Conservation (phyloP, 2,329 filamentous ascomycete genomes). For the Epichloe bromicola region DNA sequence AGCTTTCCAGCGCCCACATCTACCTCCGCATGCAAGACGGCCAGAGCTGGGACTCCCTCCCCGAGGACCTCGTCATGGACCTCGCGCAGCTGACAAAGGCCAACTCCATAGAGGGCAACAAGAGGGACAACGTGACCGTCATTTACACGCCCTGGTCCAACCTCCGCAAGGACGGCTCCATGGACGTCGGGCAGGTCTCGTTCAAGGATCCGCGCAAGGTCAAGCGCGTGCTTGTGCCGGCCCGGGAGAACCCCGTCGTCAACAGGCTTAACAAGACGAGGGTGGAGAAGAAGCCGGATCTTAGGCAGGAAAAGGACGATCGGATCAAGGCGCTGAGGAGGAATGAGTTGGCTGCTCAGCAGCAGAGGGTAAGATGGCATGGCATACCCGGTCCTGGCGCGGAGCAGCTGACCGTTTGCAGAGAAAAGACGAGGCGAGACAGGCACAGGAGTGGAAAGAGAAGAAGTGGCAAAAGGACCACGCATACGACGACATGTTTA, state of each 20-base stretch:
- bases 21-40: slow-evolving; percentile 75
- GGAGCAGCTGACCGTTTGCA: slow-evolving; percentile 17
- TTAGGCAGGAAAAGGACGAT: slow-evolving; percentile 71
- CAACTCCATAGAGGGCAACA: slow-evolving; percentile 98
- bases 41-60: slow-evolving; percentile 73
- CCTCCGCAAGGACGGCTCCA: slow-evolving; percentile 85
- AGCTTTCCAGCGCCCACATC: slow-evolving; percentile 90
- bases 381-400: too few relatives aligned
- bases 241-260: slow-evolving; percentile 79
- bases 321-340: slow-evolving; percentile 57
- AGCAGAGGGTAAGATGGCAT: slow-evolving; percentile 39
- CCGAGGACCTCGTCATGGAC: slow-evolving; percentile 62
- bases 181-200: slow-evolving; percentile 88
- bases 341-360: slow-evolving; percentile 50
- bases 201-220: slow-evolving; percentile 86
- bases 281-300: slow-evolving; percentile 74
- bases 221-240: slow-evolving; percentile 64
- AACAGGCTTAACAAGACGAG: slow-evolving; percentile 98
- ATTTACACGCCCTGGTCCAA: slow-evolving; percentile 99
- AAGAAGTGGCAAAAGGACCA: slow-evolving; percentile 92
- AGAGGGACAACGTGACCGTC: slow-evolving; percentile 92
- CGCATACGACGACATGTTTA: slow-evolving; percentile 87
- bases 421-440: slow-evolving; percentile 63
- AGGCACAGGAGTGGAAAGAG: slow-evolving; percentile 71
- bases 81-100: slow-evolving; percentile 97